A percentile compares a stretch with the other conserved stretches of the same genome.
phyloP scores from a whole-genome alignment of 179 eudicot species.

The Camellia oleifera region DNA sequence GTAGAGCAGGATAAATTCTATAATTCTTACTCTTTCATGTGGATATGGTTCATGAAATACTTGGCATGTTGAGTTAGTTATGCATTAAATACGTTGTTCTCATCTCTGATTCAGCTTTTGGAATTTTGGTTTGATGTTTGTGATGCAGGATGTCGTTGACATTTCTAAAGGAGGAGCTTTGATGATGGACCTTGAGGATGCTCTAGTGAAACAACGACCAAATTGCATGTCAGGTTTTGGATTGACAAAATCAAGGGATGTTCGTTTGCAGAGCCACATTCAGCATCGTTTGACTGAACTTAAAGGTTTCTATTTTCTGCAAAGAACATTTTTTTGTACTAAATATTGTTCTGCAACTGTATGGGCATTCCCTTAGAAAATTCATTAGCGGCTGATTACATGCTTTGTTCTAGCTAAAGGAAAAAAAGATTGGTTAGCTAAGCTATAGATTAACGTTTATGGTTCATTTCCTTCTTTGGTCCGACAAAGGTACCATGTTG shows the following conservation, averaged over 20 bases:
- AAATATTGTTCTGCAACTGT: not conserved
- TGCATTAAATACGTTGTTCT: not conserved
- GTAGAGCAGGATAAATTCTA: no score
- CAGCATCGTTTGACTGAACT: slow-evolving; percentile 80
- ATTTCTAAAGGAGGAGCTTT: slow-evolving; percentile 57
- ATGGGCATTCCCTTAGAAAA: not conserved
- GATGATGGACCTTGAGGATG: slow-evolving; percentile 83
- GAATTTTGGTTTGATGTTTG: not conserved
- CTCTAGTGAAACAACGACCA: slow-evolving; percentile 66
- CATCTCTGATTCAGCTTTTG: not conserved
- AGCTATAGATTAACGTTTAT: no score
- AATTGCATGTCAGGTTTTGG: slow-evolving; percentile 60
- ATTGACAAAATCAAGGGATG: slow-evolving; percentile 54
- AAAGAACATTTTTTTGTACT: not conserved
- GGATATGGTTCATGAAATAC: not conserved
- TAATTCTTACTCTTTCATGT: not conserved
- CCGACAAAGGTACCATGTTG: no score
- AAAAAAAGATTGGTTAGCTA: no score
- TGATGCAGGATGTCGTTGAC: slow-evolving; percentile 45
- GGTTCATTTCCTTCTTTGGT: no score
- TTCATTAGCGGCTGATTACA: no score
- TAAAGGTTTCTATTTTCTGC: slow-evolving; percentile 60
- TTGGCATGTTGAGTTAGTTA: not conserved
- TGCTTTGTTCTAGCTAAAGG: no score
- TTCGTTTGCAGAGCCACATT: slow-evolving; percentile 58